Percentiles rank a stretch among this genome's conserved stretches.
Evolutionary conservation across 192 early-diverging fungal genomes (phyloP).

Genomic region (Podila epicladia): DNA sequence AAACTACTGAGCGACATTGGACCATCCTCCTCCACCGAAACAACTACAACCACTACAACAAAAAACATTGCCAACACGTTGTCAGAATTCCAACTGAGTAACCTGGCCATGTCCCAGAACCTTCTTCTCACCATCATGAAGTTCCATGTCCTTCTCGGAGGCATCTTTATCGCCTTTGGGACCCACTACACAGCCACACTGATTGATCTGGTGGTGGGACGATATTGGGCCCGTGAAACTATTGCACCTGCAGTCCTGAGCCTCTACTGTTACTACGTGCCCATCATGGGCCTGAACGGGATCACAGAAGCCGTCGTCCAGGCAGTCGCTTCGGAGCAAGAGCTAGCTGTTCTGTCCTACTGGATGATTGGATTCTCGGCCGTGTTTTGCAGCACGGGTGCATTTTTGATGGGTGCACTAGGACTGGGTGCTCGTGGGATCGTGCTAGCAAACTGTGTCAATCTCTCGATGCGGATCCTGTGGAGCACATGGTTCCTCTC

Average conservation of each 20-base stretch:
- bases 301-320: slow-evolving; percentile 95
- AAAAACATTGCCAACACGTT: background rate
- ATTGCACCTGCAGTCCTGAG: slow-evolving; percentile 67
- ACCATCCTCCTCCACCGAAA: background rate
- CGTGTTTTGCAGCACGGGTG: slow-evolving; percentile 70
- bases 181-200: slow-evolving; percentile 81
- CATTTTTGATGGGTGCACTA: slow-evolving; percentile 67
- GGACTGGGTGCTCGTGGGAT: slow-evolving; percentile 80
- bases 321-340: slow-evolving; percentile 75
- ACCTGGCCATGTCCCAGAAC: slow-evolving; percentile 35
- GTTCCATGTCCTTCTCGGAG: slow-evolving; percentile 78
- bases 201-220: slow-evolving; percentile 71
- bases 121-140: slow-evolving; percentile 58
- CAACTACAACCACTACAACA: background rate
- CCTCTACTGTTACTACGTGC: slow-evolving; percentile 91
- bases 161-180: slow-evolving; percentile 83
- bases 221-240: slow-evolving; percentile 59
- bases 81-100: slow-evolving; percentile 18
- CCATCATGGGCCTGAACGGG: slow-evolving; percentile 95
- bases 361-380: slow-evolving; percentile 83
- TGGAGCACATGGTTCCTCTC: slow-evolving; percentile 77
- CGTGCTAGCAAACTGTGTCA: slow-evolving; percentile 87
- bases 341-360: slow-evolving; percentile 68
- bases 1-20: slow-evolving; percentile 59
- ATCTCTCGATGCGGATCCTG: slow-evolving; percentile 79